Conservation (phyloP, 495 filamentous ascomycete species). For the Penicillium fimorum region DNA sequence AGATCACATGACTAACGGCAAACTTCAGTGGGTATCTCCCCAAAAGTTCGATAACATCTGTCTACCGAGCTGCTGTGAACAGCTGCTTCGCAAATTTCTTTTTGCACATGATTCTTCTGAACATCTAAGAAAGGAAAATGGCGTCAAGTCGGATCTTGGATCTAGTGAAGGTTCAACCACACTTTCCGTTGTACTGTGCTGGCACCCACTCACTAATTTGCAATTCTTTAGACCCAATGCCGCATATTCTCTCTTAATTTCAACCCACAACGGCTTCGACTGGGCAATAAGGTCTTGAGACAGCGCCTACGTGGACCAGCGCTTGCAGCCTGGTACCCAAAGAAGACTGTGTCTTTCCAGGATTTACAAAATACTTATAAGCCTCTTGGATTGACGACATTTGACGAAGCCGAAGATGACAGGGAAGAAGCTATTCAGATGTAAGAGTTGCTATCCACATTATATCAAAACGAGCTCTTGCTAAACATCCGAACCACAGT, state of each 20-base stretch:
- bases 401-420: slow-evolving; percentile 74
- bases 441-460: slow-evolving; percentile 32
- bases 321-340: slow-evolving; percentile 83
- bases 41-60: not conserved
- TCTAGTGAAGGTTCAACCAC: slow-evolving; percentile 65
- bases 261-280: slow-evolving; percentile 77
- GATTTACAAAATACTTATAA: slow-evolving; percentile 57
- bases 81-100: slow-evolving; percentile 2
- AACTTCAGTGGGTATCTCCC: slow-evolving; percentile 1
- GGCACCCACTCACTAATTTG: slow-evolving; percentile 4
- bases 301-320: slow-evolving; percentile 77
- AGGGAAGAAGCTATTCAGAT: slow-evolving; percentile 73
- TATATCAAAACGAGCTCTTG: not conserved
- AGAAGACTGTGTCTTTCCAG: slow-evolving; percentile 62
- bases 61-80: not conserved
- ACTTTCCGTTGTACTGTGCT: not conserved
- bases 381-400: slow-evolving; percentile 58
- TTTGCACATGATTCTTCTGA: slow-evolving; percentile 1
- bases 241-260: slow-evolving; percentile 86
- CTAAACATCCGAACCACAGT: slow-evolving; percentile 33
- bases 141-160: slow-evolving; percentile 70
- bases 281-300: slow-evolving; percentile 85
- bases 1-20: not conserved
- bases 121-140: slow-evolving; percentile 47
- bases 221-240: slow-evolving; percentile 67